Evolutionary conservation across 805 yeast genomes (phyloP).

Genomic region (Teunomyces stri): DNA sequence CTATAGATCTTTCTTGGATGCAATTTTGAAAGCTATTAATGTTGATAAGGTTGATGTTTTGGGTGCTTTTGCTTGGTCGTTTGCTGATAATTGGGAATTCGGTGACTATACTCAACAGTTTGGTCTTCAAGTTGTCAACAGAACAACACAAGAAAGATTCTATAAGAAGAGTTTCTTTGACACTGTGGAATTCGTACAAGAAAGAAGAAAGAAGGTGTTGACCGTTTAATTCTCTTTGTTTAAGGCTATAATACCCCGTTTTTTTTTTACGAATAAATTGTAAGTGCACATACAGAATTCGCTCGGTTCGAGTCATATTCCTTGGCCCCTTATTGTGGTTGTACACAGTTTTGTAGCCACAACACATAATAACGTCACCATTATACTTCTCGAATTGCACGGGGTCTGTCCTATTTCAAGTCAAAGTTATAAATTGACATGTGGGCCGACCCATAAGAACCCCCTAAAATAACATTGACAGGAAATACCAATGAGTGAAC

Average conservation of each 20-base stretch:
- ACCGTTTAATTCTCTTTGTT: too few relatives aligned
- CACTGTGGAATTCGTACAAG: not conserved
- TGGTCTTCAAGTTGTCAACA: constrained; percentile 25
- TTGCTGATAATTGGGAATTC: constrained; percentile 34
- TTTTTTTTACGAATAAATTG: not conserved
- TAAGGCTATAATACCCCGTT: not conserved
- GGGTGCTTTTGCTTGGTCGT: constrained; percentile 33
- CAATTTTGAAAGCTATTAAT: constrained; percentile 20
- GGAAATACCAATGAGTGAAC: not conserved
- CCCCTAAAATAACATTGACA: not conserved
- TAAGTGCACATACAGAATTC: not conserved
- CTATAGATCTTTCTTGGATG: constrained; percentile 25
- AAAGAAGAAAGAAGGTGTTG: constrained; percentile 4
- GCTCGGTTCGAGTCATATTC: not conserved
- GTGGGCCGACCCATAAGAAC: not conserved
- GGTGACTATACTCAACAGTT: constrained; percentile 21
- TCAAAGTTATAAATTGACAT: not conserved
- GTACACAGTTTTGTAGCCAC: constrained; percentile 1
- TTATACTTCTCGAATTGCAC: not conserved
- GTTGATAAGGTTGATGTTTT: constrained; percentile 24
- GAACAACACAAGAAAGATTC: constrained; percentile 24
- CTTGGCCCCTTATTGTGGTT: not conserved
- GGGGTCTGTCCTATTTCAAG: not conserved
- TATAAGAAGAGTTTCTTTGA: constrained; percentile 16
- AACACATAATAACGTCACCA: constrained; percentile 2